Percentiles rank a stretch among this genome's conserved stretches.
These are phyloP conservation scores for Termitomyces sp. DNA, from an alignment of 768 basidiomycete genomes.

Conservation along the genomic window DNA sequence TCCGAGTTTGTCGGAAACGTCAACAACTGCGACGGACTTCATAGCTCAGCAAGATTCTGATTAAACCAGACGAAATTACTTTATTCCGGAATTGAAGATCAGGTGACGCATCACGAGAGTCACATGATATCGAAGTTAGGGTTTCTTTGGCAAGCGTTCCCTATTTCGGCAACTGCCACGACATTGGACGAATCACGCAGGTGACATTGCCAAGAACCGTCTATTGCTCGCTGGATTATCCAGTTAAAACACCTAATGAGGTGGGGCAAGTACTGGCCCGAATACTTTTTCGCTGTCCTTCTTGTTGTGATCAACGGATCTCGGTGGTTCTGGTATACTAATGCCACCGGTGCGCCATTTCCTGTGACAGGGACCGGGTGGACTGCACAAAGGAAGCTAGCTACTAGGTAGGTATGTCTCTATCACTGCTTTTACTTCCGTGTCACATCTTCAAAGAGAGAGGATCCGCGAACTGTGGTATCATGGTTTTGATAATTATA, in stretches of 20 bases:
- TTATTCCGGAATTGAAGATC: neutral
- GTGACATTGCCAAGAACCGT: neutral
- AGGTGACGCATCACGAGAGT: neutral
- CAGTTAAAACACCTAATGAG: slow-evolving; percentile 32
- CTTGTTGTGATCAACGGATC: slow-evolving; percentile 31
- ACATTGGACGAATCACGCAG: slow-evolving; percentile 13
- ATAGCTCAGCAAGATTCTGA: slow-evolving; percentile 25
- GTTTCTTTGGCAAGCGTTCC: neutral
- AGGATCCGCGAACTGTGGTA: slow-evolving; percentile 78
- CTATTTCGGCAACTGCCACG: slow-evolving; percentile 23
- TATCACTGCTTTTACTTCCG: neutral
- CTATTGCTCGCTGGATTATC: slow-evolving; percentile 1
- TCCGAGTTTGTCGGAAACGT: slow-evolving; percentile 60
- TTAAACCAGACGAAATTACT: neutral
- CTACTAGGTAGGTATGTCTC: slow-evolving; percentile 41
- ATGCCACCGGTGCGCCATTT: slow-evolving; percentile 28
- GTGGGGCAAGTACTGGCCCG: slow-evolving; percentile 50
- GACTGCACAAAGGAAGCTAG: slow-evolving; percentile 53
- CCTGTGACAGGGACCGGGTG: slow-evolving; percentile 36
- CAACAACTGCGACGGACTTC: slow-evolving; percentile 35
- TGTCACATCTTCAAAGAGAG: slow-evolving; percentile 38
- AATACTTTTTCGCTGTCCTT: slow-evolving; percentile 37
- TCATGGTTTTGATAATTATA: slow-evolving; percentile 87
- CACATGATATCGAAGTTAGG: slow-evolving; percentile 5
- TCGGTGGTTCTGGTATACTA: slow-evolving; percentile 25